phyloP scores from a whole-genome alignment of 371 early-diverging fungal species.

The Mortierella polycephala region DNA sequence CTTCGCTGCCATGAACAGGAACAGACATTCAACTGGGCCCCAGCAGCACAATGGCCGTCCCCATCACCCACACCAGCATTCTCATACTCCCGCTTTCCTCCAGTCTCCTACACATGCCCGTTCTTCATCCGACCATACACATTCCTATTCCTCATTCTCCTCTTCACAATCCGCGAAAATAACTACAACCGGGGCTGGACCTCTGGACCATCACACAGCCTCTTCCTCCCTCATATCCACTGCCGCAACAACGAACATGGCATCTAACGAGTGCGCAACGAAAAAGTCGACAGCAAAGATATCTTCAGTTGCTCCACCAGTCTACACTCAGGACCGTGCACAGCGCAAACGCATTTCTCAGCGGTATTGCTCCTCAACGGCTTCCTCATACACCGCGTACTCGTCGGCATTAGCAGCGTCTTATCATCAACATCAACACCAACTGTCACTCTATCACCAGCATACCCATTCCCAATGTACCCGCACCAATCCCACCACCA shows the following conservation, averaged over 20 bases:
- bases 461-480: neutral
- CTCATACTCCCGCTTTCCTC: slow-evolving; percentile 15
- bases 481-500: neutral
- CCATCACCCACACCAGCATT: neutral
- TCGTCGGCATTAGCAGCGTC: slow-evolving; percentile 44
- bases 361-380: slow-evolving; percentile 23
- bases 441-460: slow-evolving; percentile 8
- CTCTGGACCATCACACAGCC: neutral
- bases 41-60: neutral
- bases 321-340: slow-evolving; percentile 24
- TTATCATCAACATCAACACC: slow-evolving; percentile 27
- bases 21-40: no score
- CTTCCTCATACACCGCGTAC: slow-evolving; percentile 39
- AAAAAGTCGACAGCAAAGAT: neutral
- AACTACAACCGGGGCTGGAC: neutral
- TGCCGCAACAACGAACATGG: neutral
- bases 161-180: neutral
- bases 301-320: slow-evolving; percentile 17
- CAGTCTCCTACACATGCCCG: slow-evolving; percentile 18
- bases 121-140: slow-evolving; percentile 5
- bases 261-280: neutral
- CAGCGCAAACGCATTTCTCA: slow-evolving; percentile 32
- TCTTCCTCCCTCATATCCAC: slow-evolving; percentile 1
- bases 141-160: neutral
- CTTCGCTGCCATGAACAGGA: no score